Base-by-base conservation (phyloP, 2,329 filamentous ascomycete species). In the Epichloe gansuensis region DNA sequence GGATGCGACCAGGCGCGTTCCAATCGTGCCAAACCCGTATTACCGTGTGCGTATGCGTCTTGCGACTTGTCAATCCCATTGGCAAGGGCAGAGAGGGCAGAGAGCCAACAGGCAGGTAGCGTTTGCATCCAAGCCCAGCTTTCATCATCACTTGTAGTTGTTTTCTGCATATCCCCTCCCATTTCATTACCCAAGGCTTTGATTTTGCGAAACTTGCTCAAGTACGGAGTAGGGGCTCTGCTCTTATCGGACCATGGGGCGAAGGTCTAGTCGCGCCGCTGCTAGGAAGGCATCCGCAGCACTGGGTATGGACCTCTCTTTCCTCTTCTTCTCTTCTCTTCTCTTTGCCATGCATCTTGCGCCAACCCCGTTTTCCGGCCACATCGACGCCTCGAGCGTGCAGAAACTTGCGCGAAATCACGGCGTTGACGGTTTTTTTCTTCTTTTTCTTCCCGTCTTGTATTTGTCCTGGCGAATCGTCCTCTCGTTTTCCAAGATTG, bases 231-330 rank as follows among this genome's bases (percentile, higher is more conserved):
- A 15, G 21, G 44, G 15, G 38, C 41, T 25, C 45, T 13, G 42
- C 34, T 53, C 39, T 31, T 37, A 51, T 43, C 13, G 42, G 34
- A 45, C 31, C 38, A 55, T 55, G 54, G 72, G 73, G 57, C 72
- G 72, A 65, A 69, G 75, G 63, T 75, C 75, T 58, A 75, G 75
- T 56, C 73, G 75, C 66, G 74, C 75, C 58, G 75, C 75, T 56
- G 75, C 75, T 46, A 76, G 74, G 66, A 74, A 73, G 63, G 75
- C 75, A 55, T 73, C 75, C 56, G 75, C 74, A 57, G 75, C 75
- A 57, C 66, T 78, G 59, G 75, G 75, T 78, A 69, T 63, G 74
- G 68, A 52, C 48, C 25, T 38, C 53, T 48, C 6, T 28, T 37
- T 46, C 43, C 39, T 34, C 53, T 54, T 21, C 46, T 53, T 38